Evolutionary conservation across 2,329 filamentous ascomycete species (phyloP).

Genomic region (Sporothrix inflata): DNA sequence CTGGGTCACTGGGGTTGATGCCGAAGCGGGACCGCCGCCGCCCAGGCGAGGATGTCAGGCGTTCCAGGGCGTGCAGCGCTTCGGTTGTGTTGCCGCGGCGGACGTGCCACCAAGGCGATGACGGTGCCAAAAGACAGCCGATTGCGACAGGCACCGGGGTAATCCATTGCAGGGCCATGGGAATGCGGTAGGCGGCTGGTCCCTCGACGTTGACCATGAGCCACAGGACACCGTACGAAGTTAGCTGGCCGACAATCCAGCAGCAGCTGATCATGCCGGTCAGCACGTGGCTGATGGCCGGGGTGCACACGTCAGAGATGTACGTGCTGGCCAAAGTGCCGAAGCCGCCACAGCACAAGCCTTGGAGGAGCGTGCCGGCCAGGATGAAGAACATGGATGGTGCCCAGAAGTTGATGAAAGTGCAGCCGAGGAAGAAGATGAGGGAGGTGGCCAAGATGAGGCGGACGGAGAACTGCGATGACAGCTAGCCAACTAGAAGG

Average conservation of each 20-base stretch:
- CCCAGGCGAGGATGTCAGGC: conserved; percentile 21
- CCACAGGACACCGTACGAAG: conserved; percentile 33
- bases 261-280: conserved; percentile 36
- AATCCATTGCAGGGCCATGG: conserved; percentile 34
- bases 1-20: neutral
- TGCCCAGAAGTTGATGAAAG: conserved; percentile 34
- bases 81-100: conserved; percentile 43
- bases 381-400: conserved; percentile 33
- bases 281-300: conserved; percentile 29
- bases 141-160: conserved; percentile 32
- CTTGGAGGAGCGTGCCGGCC: conserved; percentile 34
- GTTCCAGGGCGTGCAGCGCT: conserved; percentile 27
- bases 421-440: conserved; percentile 28
- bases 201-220: conserved; percentile 25
- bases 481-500: conserved; percentile 33
- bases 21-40: neutral
- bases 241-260: conserved; percentile 34
- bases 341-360: conserved; percentile 35
- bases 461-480: conserved; percentile 29
- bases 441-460: conserved; percentile 29
- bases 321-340: conserved; percentile 35
- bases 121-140: conserved; percentile 32
- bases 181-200: conserved; percentile 34
- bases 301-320: conserved; percentile 35
- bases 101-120: conserved; percentile 39